These are phyloP conservation scores for Penicillium sp. DNA, from an alignment of 2,329 filamentous ascomycete genomes.

Conservation along the genomic window DNA sequence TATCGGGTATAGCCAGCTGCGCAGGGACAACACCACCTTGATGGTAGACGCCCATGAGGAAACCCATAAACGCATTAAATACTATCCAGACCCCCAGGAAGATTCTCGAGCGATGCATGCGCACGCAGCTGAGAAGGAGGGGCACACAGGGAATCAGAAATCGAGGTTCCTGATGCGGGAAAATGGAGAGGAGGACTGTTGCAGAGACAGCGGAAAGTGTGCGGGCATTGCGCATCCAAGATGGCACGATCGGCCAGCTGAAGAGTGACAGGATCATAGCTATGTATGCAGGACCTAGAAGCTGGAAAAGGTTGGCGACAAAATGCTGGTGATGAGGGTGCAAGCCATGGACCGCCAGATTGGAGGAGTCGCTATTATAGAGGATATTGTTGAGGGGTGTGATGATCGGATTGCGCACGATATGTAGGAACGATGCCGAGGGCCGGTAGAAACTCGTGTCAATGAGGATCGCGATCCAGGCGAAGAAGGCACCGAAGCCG, in stretches of 20 bases:
- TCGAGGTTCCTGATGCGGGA: conserved; percentile 50
- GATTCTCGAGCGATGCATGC: conserved; percentile 36
- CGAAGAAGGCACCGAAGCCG: conserved; percentile 60
- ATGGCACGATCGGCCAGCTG: conserved; percentile 26
- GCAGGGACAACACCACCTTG: conserved; percentile 49
- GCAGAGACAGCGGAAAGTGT: conserved; percentile 42
- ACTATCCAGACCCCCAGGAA: conserved; percentile 44
- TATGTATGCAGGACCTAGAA: conserved; percentile 63
- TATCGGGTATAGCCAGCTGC: conserved; percentile 43
- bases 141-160: conserved; percentile 49
- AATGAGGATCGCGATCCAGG: conserved; percentile 65
- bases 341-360: conserved; percentile 68
- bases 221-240: conserved; percentile 36
- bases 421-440: conserved; percentile 32
- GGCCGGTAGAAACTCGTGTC: conserved; percentile 76
- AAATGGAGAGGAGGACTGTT: conserved; percentile 41
- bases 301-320: conserved; percentile 62
- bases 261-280: conserved; percentile 50
- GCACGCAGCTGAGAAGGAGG: conserved; percentile 47
- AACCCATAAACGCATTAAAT: conserved; percentile 47
- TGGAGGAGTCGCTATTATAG: conserved; percentile 65
- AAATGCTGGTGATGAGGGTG: conserved; percentile 75
- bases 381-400: conserved; percentile 71
- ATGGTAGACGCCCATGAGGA: conserved; percentile 50
- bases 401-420: conserved; percentile 56